Evolutionary conservation across 306 rosid species (phyloP).

Genomic region (Quercus suber): DNA sequence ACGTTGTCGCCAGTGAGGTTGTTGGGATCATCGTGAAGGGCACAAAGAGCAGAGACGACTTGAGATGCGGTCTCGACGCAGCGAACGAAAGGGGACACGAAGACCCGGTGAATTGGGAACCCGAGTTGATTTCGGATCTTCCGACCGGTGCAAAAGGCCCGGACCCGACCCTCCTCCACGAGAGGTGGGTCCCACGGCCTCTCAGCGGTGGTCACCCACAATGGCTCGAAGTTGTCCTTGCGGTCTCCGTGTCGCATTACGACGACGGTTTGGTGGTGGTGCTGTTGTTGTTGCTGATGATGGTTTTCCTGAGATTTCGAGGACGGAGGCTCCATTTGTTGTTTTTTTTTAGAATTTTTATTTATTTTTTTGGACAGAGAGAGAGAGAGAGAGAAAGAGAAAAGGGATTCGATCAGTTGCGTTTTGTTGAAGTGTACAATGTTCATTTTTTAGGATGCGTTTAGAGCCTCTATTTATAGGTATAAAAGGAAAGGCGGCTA

Average conservation of each 20-base stretch:
- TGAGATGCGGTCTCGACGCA: constrained; percentile 80
- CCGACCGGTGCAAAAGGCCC: constrained; percentile 65
- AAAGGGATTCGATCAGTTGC: too few species aligned
- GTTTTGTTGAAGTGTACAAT: too few species aligned
- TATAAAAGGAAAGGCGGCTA: too few species aligned
- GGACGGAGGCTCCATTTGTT: not conserved
- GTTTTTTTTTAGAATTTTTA: too few species aligned
- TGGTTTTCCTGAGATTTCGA: not conserved
- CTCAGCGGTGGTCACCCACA: constrained; percentile 48
- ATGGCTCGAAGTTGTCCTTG: constrained; percentile 54
- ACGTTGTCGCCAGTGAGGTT: constrained; percentile 16
- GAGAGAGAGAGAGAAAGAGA: not conserved
- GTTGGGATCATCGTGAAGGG: constrained; percentile 29
- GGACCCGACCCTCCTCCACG: constrained; percentile 38
- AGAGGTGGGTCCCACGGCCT: constrained; percentile 91
- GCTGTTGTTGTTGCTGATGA: constrained; percentile 33
- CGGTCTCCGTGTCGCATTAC: constrained; percentile 99
- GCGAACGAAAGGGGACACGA: constrained; percentile 89
- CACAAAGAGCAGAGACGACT: constrained; percentile 56
- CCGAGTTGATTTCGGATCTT: constrained; percentile 40
- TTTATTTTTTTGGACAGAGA: too few species aligned
- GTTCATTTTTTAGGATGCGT: too few species aligned
- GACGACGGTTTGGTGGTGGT: constrained; percentile 62
- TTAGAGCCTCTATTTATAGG: too few species aligned
- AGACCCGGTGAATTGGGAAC: constrained; percentile 58